A percentile compares a stretch with the other conserved stretches of the same genome.
Evolutionary conservation across 2,329 filamentous ascomycete genomes (phyloP).

Genomic region (Aspergillus fumigatus): DNA sequence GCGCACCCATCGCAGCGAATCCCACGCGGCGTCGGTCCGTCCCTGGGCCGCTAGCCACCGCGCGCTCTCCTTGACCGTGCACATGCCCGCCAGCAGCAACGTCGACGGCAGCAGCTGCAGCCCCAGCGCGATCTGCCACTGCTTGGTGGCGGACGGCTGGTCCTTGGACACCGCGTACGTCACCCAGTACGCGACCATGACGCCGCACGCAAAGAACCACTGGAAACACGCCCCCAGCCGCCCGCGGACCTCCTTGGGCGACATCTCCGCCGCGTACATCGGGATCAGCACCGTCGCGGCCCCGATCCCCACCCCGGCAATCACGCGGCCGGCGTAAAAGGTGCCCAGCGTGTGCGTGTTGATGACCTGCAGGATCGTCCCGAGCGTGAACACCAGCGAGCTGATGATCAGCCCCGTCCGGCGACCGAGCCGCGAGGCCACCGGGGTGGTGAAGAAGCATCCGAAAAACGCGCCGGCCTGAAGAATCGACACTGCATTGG

Average conservation of each 20-base stretch:
- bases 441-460: constrained; percentile 45
- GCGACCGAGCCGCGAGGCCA: constrained; percentile 44
- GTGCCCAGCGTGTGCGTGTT: constrained; percentile 41
- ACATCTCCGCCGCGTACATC: constrained; percentile 40
- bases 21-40: constrained; percentile 43
- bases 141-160: constrained; percentile 35
- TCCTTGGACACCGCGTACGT: constrained; percentile 45
- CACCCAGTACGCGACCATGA: constrained; percentile 43
- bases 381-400: constrained; percentile 36
- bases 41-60: constrained; percentile 47
- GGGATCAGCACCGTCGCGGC: constrained; percentile 40
- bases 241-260: constrained; percentile 39
- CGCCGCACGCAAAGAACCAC: constrained; percentile 35
- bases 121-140: constrained; percentile 49
- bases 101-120: constrained; percentile 47
- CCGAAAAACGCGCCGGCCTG: constrained; percentile 51
- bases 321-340: constrained; percentile 45
- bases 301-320: constrained; percentile 46
- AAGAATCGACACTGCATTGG: constrained; percentile 47
- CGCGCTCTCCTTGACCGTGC: constrained; percentile 46
- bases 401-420: constrained; percentile 41
- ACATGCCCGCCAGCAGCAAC: constrained; percentile 46
- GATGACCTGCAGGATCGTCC: constrained; percentile 44
- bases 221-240: constrained; percentile 38
- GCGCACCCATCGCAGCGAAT: constrained; percentile 50